Conservation (phyloP, 306 rosid genomes). For the Dalbergia oliveri region DNA sequence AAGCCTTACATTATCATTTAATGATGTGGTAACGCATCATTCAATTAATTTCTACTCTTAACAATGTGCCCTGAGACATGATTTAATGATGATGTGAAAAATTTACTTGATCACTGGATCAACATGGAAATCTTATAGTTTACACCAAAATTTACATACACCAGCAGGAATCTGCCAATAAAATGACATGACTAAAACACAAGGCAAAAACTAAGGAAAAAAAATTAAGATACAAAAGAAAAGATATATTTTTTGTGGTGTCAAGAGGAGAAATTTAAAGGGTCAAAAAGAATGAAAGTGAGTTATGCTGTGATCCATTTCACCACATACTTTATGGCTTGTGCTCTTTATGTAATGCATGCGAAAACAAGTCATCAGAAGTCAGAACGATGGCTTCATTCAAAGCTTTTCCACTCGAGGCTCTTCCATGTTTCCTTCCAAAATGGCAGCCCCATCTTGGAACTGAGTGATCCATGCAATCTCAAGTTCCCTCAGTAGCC, state of each 20-base stretch:
- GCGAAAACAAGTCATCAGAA: slow-evolving; percentile 15
- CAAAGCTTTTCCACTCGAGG: slow-evolving; percentile 20
- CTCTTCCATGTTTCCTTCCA: slow-evolving; percentile 31
- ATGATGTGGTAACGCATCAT: no score
- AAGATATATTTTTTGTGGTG: neutral
- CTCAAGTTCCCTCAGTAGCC: slow-evolving; percentile 31
- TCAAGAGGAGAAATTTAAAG: neutral
- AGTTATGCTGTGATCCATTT: slow-evolving; percentile 22
- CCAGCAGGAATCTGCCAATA: slow-evolving; percentile 28
- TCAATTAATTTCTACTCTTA: no score
- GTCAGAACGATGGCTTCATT: slow-evolving; percentile 15
- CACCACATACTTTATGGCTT: slow-evolving; percentile 2
- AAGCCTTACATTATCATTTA: no score
- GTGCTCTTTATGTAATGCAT: slow-evolving; percentile 28
- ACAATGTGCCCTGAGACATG: neutral
- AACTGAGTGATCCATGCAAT: slow-evolving; percentile 27
- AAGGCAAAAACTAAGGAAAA: neutral
- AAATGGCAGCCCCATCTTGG: neutral
- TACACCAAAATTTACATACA: slow-evolving; percentile 43
- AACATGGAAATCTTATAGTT: slow-evolving; percentile 25
- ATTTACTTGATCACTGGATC: slow-evolving; percentile 2
- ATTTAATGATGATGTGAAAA: slow-evolving; percentile 17
- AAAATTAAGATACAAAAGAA: neutral
- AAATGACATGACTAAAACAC: neutral
- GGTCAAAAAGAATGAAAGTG: slow-evolving; percentile 3